Percentiles rank a stretch among this genome's conserved stretches.
Conservation (phyloP, 768 basidiomycete genomes). For the Russula earlei region DNA sequence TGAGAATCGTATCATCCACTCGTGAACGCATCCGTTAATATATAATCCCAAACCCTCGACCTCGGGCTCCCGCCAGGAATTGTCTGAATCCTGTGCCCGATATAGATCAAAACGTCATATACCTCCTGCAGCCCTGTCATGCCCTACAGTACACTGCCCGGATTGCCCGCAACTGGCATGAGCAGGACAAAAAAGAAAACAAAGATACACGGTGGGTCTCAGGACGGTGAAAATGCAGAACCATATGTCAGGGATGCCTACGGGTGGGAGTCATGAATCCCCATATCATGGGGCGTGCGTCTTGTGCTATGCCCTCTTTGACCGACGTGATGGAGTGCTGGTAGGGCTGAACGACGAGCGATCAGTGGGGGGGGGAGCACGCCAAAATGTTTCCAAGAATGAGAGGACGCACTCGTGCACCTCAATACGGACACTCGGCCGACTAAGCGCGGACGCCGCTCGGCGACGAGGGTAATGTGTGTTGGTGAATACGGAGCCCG, state of each 20-base stretch:
- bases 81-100: background rate
- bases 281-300: background rate
- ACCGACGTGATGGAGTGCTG: constrained; percentile 6
- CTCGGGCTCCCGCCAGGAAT: background rate
- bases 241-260: background rate
- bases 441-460: constrained; percentile 13
- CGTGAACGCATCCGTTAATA: background rate
- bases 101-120: background rate
- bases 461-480: constrained; percentile 14
- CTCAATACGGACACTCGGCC: constrained; percentile 19
- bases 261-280: background rate
- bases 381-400: background rate
- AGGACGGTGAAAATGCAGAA: background rate
- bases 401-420: constrained; percentile 12
- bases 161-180: background rate
- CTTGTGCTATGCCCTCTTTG: constrained; percentile 2
- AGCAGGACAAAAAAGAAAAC: background rate
- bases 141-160: constrained; percentile 6
- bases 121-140: background rate
- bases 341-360: background rate
- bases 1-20: background rate
- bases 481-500: constrained; percentile 8
- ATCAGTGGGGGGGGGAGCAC: background rate
- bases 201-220: background rate
- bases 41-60: background rate